These are phyloP conservation scores for Hsuehochloa calcarea DNA, from an alignment of 176 grass and related monocot genomes.

Conservation along the genomic window DNA sequence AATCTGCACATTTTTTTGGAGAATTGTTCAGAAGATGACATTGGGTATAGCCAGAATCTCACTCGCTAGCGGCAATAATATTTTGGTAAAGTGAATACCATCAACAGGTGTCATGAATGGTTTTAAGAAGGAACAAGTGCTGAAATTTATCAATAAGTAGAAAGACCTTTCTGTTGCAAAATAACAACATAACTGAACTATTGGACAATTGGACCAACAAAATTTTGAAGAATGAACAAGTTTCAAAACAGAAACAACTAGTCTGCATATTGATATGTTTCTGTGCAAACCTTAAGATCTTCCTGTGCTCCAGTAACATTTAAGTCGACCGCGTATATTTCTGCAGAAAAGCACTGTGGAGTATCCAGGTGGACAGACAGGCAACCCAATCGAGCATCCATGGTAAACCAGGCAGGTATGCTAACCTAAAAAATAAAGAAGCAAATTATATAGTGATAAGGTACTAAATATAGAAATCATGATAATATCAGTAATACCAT, in stretches of 20 bases:
- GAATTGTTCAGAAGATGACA: slow-evolving; percentile 19
- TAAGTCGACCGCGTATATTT: slow-evolving; percentile 90
- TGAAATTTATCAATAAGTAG: neutral
- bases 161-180: neutral
- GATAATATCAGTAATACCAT: slow-evolving; percentile 56
- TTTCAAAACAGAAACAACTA: slow-evolving; percentile 24
- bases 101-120: neutral
- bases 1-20: slow-evolving; percentile 59
- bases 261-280: slow-evolving; percentile 17
- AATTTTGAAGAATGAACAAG: neutral
- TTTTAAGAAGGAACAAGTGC: slow-evolving; percentile 2
- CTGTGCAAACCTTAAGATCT: slow-evolving; percentile 81
- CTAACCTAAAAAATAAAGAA: slow-evolving; percentile 72
- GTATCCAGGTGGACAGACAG: slow-evolving; percentile 86
- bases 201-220: neutral
- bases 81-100: neutral
- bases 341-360: slow-evolving; percentile 92
- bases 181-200: slow-evolving; percentile 20
- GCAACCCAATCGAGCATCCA: slow-evolving; percentile 85
- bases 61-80: slow-evolving; percentile 18
- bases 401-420: slow-evolving; percentile 94
- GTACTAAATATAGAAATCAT: slow-evolving; percentile 20
- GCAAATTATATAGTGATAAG: slow-evolving; percentile 10
- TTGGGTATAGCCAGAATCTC: neutral
- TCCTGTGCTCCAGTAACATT: slow-evolving; percentile 74